Evolutionary conservation across 352 stramenopile genomes (phyloP), one percentile per base, ranked within the genome.

Genomic region (Globisporangium polare): DNA sequence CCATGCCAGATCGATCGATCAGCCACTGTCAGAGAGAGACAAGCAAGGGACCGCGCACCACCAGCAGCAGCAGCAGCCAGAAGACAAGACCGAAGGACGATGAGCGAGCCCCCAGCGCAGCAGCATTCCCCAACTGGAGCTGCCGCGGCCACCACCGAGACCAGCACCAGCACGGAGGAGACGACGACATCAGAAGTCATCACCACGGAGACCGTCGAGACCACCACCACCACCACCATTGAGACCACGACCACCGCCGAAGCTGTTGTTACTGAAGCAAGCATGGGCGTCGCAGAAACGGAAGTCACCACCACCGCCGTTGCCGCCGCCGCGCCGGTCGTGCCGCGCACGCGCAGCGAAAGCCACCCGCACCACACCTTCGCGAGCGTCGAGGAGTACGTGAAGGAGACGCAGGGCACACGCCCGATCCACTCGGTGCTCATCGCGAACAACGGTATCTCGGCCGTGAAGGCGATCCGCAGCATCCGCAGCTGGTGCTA

Each of bases 381-480:
- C 63, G 49, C 74, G 31, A 95, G 78, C 72, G 92, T 99, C 29
- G 77, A 93, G 17, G 80, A 96, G 47, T 99, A 98, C 68, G 92
- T 99, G 46, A 71, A 79, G 60, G 80, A 95, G 58, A 80, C 97
- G 52, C 83, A 96, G 47, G 96, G 96, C 61, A 74, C 73, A 58
- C 89, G 90, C 52, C 75, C 96, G 29, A 98, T 99, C 75, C 89
- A 86, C 67, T 98, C 97, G 68, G 88, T 99, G 43, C 80, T 99
- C 17, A 99, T 99, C 75, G 97, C 98, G 39, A 99, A 99, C 84
- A 99, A 99, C 83, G 98, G 98, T 58, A 99, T 99, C 62, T 98
- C 94, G 46, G 98, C 97, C 13, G 97, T 99, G 53, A 99, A 99
- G 77, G 92, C 89, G 20, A 99, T 99, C 83, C 92, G 97, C 49